phyloP scores from a whole-genome alignment of 2,329 filamentous ascomycete species.

The Aureobasidium mangrovei region DNA sequence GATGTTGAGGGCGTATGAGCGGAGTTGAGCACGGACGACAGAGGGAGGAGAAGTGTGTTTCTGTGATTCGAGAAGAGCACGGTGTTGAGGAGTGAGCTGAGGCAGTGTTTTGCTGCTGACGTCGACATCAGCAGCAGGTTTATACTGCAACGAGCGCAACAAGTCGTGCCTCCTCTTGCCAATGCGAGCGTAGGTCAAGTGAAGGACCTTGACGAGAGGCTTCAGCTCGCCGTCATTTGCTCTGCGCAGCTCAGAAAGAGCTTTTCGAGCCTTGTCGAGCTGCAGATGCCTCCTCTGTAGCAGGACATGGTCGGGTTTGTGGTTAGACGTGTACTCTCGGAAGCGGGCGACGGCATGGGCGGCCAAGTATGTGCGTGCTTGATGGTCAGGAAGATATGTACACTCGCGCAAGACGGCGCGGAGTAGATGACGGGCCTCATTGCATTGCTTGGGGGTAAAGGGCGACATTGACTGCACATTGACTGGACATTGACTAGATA shows the following conservation, averaged over 20 bases:
- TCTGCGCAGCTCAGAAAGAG: conserved; percentile 37
- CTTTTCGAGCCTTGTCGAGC: conserved; percentile 31
- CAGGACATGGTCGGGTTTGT: conserved; percentile 17
- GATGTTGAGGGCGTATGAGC: conserved; percentile 14
- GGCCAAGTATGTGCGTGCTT: conserved; percentile 43
- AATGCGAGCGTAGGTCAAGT: conserved; percentile 48
- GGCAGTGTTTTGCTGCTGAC: conserved; percentile 20
- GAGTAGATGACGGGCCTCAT: conserved; percentile 37
- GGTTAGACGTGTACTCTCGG: conserved; percentile 30
- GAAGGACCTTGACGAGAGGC: conserved; percentile 44
- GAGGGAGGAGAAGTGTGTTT: conserved; percentile 23
- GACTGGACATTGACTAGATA: neutral
- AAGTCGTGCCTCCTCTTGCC: conserved; percentile 45
- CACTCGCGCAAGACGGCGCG: conserved; percentile 50
- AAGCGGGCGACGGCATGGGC: conserved; percentile 42
- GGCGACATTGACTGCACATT: neutral
- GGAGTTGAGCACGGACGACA: conserved; percentile 21
- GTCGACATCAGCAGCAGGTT: neutral
- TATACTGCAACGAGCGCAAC: conserved; percentile 27
- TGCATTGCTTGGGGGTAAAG: conserved; percentile 2
- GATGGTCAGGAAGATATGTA: conserved; percentile 51
- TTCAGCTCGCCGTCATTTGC: conserved; percentile 49
- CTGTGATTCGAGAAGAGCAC: conserved; percentile 26
- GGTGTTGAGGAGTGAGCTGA: conserved; percentile 26
- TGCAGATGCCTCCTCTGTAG: neutral